Evolutionary conservation across 768 basidiomycete species (phyloP).

Genomic region (Phlegmacium glaucopus): DNA sequence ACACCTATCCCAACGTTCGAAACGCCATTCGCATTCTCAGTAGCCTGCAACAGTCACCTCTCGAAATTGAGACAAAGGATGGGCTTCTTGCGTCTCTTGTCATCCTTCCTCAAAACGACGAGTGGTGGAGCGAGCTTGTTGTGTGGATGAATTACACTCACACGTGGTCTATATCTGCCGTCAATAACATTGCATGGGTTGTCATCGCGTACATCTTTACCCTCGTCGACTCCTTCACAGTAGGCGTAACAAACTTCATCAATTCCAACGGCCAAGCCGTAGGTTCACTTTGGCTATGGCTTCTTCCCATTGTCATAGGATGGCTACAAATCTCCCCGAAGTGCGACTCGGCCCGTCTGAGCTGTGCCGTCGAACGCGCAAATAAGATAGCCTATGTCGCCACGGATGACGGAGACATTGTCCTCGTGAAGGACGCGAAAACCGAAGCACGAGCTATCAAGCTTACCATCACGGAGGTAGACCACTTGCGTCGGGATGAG

Average conservation of each 20-base stretch:
- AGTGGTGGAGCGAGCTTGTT: conserved; percentile 36
- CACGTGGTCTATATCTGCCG: conserved; percentile 36
- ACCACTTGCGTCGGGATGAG: conserved; percentile 8
- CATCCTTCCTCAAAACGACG: conserved; percentile 37
- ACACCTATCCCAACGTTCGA: conserved; percentile 27
- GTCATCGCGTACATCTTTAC: conserved; percentile 40
- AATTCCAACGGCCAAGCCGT: conserved; percentile 35
- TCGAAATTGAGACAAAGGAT: conserved; percentile 25
- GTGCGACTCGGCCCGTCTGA: conserved; percentile 30
- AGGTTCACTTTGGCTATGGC: conserved; percentile 41
- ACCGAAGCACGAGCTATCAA: no score
- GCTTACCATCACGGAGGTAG: no score
- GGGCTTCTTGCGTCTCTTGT: conserved; percentile 37
- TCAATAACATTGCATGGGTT: conserved; percentile 40
- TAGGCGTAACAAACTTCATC: conserved; percentile 12
- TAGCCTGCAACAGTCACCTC: conserved; percentile 40
- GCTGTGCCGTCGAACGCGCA: conserved; percentile 24
- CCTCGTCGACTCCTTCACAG: conserved; percentile 31
- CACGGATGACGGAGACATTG: background rate
- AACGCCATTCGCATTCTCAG: conserved; percentile 31
- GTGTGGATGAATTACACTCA: conserved; percentile 31
- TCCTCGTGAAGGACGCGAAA: no score
- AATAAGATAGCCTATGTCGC: conserved; percentile 24
- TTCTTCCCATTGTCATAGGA: conserved; percentile 37
- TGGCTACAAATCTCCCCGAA: conserved; percentile 40